These are phyloP conservation scores for Diaporthe citri DNA, from an alignment of 2,329 filamentous ascomycete genomes.

Conservation along the genomic window DNA sequence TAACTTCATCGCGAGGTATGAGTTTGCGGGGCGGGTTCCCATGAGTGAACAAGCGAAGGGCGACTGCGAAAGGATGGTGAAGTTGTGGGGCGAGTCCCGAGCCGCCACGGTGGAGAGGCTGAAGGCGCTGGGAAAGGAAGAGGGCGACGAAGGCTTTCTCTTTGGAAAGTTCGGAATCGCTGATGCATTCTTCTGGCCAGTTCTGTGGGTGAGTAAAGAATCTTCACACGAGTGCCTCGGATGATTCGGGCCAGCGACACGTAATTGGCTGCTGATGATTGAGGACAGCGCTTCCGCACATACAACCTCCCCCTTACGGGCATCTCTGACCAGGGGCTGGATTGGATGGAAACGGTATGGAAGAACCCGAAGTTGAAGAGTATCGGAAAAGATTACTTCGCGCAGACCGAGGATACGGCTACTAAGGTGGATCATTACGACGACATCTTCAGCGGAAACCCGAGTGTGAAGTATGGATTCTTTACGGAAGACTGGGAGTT, in stretches of 20 bases:
- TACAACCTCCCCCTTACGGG: neutral
- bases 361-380: neutral
- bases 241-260: neutral
- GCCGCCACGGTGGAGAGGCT: neutral
- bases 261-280: neutral
- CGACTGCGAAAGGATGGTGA: neutral
- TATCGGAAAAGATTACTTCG: neutral
- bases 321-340: neutral
- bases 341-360: neutral
- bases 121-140: neutral
- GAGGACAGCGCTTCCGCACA: neutral
- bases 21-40: neutral
- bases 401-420: neutral
- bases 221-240: neutral
- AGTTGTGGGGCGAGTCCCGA: neutral
- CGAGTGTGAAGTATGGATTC: neutral
- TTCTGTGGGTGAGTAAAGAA: neutral
- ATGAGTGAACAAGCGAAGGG: neutral
- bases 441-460: neutral
- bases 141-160: neutral
- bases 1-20: neutral
- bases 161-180: neutral
- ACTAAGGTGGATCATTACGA: neutral
- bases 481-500: neutral
- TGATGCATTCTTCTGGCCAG: constrained; percentile 6